A percentile compares a stretch with the other conserved stretches of the same genome.
These are phyloP conservation scores for Hibiscus syriacus DNA, from an alignment of 345 rosid genomes.

Conservation along the genomic window DNA sequence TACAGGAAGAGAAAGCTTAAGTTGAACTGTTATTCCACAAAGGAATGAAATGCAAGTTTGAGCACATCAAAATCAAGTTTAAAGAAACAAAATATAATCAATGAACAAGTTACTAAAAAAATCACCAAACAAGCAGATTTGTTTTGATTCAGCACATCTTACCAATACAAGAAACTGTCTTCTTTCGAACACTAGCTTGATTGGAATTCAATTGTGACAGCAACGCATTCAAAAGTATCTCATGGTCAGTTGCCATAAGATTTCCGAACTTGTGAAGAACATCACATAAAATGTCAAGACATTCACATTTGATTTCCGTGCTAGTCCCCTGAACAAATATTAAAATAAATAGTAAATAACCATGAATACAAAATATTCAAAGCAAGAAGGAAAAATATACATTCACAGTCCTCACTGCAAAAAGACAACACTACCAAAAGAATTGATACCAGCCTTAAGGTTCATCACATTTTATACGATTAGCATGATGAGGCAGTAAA, in stretches of 20 bases:
- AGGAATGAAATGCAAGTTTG: background rate
- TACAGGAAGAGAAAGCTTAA: slow-evolving; percentile 3
- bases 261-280: slow-evolving; percentile 93
- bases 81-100: background rate
- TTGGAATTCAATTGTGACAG: slow-evolving; percentile 69
- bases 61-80: background rate
- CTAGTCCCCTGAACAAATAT: slow-evolving; percentile 59
- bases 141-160: slow-evolving; percentile 21
- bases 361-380: background rate
- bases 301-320: slow-evolving; percentile 90
- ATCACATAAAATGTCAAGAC: slow-evolving; percentile 93
- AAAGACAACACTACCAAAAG: background rate
- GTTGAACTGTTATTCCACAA: background rate
- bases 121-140: background rate
- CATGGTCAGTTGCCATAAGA: slow-evolving; percentile 71
- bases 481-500: background rate
- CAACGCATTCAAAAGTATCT: slow-evolving; percentile 60
- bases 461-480: background rate
- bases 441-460: background rate
- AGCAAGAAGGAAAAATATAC: background rate
- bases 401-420: background rate
- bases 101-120: background rate
- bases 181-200: slow-evolving; percentile 91
- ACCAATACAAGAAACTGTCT: slow-evolving; percentile 93
- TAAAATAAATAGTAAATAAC: background rate